These are phyloP conservation scores for Zygosaccharomyces pseudobailii DNA, from an alignment of 1,139 yeast genomes.

Conservation along the genomic window DNA sequence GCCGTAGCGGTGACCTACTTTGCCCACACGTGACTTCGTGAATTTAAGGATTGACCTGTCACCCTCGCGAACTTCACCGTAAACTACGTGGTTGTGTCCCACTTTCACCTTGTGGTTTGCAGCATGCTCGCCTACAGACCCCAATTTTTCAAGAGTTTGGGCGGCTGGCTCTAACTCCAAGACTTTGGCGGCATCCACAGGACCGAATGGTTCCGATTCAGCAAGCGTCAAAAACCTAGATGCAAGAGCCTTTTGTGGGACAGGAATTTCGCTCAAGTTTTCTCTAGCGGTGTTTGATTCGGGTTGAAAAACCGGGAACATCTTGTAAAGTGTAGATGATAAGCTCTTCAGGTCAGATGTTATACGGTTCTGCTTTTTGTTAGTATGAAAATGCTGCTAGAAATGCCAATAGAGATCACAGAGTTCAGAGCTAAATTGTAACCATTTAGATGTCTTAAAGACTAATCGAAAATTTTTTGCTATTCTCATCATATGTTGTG, in stretches of 20 bases:
- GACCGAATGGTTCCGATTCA: slow-evolving; percentile 95
- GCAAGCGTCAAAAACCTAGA: slow-evolving; percentile 87
- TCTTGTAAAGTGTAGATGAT: slow-evolving; percentile 59
- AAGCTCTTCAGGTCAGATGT: slow-evolving; percentile 50
- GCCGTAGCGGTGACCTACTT: slow-evolving; percentile 90
- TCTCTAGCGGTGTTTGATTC: slow-evolving; percentile 43
- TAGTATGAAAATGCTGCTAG: slow-evolving; percentile 2
- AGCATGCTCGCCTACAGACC: slow-evolving; percentile 51
- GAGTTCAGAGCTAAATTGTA: slow-evolving; percentile 36
- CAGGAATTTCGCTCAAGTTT: slow-evolving; percentile 88
- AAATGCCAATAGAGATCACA: slow-evolving; percentile 4
- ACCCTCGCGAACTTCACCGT: slow-evolving; percentile 39
- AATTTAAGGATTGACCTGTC: slow-evolving; percentile 69
- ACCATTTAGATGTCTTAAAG: slow-evolving; percentile 71
- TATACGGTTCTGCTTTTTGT: slow-evolving; percentile 39
- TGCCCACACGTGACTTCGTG: slow-evolving; percentile 71
- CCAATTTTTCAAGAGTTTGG: slow-evolving; percentile 61
- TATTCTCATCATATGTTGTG: slow-evolving; percentile 41
- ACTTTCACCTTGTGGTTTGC: slow-evolving; percentile 28
- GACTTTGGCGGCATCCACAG: slow-evolving; percentile 88
- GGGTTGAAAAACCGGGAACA: slow-evolving; percentile 70
- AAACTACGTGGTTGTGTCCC: slow-evolving; percentile 22
- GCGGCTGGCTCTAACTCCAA: slow-evolving; percentile 83
- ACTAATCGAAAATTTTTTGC: slow-evolving; percentile 55
- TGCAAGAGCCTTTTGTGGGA: slow-evolving; percentile 76